Evolutionary conservation across 1,284 basidiomycete genomes (phyloP).

Genomic region (Meripilus lineatus): DNA sequence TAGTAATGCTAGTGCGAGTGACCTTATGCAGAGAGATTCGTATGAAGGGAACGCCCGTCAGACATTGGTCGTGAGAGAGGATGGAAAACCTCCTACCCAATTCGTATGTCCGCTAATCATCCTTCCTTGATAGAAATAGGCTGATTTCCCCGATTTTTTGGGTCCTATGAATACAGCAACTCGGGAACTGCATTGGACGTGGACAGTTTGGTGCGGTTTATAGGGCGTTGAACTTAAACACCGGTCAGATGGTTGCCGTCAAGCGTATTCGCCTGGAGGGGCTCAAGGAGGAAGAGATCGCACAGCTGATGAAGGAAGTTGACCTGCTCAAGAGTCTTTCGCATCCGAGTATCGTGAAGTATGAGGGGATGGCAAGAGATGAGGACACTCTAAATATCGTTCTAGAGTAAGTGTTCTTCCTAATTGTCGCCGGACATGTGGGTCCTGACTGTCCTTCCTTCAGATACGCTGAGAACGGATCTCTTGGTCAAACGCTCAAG

Average conservation of each 20-base stretch:
- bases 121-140: too few species aligned
- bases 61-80: constrained; percentile 77
- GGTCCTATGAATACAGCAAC: constrained; percentile 54
- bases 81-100: constrained; percentile 74
- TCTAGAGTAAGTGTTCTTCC: constrained; percentile 69
- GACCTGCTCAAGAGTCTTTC: constrained; percentile 83
- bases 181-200: constrained; percentile 93
- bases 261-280: constrained; percentile 89
- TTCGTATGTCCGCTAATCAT: too few species aligned
- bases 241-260: constrained; percentile 92
- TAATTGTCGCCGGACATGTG: constrained; percentile 7
- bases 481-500: constrained; percentile 85
- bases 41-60: constrained; percentile 64
- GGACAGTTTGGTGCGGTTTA: constrained; percentile 97
- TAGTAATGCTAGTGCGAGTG: constrained; percentile 56
- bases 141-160: constrained; percentile 6
- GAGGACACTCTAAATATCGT: constrained; percentile 85
- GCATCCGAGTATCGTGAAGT: constrained; percentile 94
- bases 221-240: constrained; percentile 86
- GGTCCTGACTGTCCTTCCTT: constrained; percentile 12
- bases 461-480: constrained; percentile 94
- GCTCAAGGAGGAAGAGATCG: constrained; percentile 80
- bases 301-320: constrained; percentile 87
- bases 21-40: constrained; percentile 55
- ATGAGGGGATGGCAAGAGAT: constrained; percentile 92